Percentiles rank a stretch among this genome's conserved stretches.
Evolutionary conservation across 129 eudicot species (phyloP).

Genomic region (Cynara cardunculus): DNA sequence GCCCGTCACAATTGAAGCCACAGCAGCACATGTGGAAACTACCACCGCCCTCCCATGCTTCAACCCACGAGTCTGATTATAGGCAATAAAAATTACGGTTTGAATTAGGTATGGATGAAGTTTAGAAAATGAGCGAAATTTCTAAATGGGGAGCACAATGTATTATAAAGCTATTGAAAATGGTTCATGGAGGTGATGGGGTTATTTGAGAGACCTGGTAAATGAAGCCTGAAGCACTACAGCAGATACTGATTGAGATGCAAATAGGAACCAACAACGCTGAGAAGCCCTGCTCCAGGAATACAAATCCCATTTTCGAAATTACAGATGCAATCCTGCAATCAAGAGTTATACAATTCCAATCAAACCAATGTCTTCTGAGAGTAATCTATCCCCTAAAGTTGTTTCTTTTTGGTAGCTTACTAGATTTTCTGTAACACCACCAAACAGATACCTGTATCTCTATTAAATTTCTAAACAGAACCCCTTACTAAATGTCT

Average conservation of each 20-base stretch:
- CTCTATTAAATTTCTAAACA: neutral
- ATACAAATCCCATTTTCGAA: slow-evolving; percentile 92
- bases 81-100: neutral
- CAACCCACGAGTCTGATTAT: slow-evolving; percentile 80
- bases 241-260: slow-evolving; percentile 72
- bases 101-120: neutral
- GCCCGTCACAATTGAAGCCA: slow-evolving; percentile 98
- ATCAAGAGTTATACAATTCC: neutral
- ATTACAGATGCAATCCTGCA: slow-evolving; percentile 96
- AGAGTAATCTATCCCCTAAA: neutral
- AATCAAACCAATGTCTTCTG: neutral
- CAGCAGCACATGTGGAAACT: slow-evolving; percentile 97
- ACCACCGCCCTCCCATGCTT: slow-evolving; percentile 98
- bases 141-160: neutral
- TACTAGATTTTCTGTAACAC: neutral
- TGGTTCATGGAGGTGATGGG: neutral
- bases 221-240: slow-evolving; percentile 90
- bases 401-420: neutral
- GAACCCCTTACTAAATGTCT: neutral
- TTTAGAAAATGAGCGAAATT: neutral
- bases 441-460: neutral
- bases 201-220: slow-evolving; percentile 55
- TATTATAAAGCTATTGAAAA: neutral
- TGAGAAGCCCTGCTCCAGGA: slow-evolving; percentile 90
- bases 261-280: slow-evolving; percentile 80